A percentile compares a stretch with the other conserved stretches of the same genome.
phyloP scores from a whole-genome alignment of 1,139 yeast species.

The Candida buenavistaensis region DNA sequence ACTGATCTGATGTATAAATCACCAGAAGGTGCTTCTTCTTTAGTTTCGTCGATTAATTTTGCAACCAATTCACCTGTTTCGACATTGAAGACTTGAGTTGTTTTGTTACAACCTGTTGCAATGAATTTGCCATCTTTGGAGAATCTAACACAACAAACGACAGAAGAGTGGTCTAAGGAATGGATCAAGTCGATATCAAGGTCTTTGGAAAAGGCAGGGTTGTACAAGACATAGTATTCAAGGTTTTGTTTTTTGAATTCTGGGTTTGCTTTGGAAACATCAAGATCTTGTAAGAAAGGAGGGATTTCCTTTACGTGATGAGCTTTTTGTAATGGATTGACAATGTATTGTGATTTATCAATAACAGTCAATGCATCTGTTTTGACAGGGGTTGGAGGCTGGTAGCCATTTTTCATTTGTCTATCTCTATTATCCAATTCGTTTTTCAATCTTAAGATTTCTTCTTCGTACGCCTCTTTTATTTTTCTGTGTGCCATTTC shows the following conservation, averaged over 20 bases:
- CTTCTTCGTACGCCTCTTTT: conserved; percentile 95
- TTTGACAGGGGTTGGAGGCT: conserved; percentile 24
- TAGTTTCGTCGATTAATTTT: conserved; percentile 74
- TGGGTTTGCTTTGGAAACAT: conserved; percentile 74
- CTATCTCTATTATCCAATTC: conserved; percentile 78
- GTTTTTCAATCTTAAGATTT: conserved; percentile 78
- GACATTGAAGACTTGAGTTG: conserved; percentile 92
- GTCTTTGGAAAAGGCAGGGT: conserved; percentile 70
- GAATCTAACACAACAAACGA: conserved; percentile 95
- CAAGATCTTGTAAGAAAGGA: conserved; percentile 79
- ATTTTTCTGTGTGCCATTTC: conserved; percentile 93
- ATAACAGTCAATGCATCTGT: conserved; percentile 38
- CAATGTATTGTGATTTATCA: conserved; percentile 46
- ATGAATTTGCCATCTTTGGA: conserved; percentile 88
- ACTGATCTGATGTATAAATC: conserved; percentile 94
- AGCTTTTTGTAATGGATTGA: conserved; percentile 43
- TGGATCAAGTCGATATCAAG: conserved; percentile 88
- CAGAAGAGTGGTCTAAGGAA: conserved; percentile 88
- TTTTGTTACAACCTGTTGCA: conserved; percentile 96
- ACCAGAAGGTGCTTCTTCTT: conserved; percentile 40
- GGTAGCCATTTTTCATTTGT: conserved; percentile 31
- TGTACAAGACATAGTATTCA: conserved; percentile 88
- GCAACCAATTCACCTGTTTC: conserved; percentile 91
- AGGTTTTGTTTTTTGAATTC: conserved; percentile 80
- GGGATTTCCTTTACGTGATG: conserved; percentile 76